These are phyloP conservation scores for Salix purpurea DNA, from an alignment of 345 rosid genomes.

Conservation along the genomic window DNA sequence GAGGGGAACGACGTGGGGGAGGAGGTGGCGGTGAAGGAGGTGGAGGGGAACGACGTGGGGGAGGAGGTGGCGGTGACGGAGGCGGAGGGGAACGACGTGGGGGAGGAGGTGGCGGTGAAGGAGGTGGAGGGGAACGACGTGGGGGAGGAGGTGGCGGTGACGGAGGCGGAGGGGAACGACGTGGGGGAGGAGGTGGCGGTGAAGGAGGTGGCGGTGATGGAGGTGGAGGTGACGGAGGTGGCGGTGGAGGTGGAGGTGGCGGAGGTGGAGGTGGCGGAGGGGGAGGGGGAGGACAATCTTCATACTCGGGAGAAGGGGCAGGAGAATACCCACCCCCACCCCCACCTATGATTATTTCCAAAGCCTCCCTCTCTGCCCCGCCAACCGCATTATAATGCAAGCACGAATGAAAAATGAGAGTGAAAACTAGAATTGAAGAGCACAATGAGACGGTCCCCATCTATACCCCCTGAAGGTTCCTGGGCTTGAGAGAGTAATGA, in stretches of 20 bases:
- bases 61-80: not conserved
- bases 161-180: rapidly evolving
- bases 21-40: not conserved
- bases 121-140: conserved; percentile 6
- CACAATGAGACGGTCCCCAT: conserved; percentile 16
- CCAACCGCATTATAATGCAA: not conserved
- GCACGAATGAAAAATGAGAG: not conserved
- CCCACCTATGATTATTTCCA: conserved; percentile 27
- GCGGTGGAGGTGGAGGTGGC: not conserved
- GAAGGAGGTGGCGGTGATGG: not conserved
- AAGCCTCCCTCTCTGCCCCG: conserved; percentile 11
- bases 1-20: rapidly evolving
- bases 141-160: not conserved
- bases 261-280: not conserved
- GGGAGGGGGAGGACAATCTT: not conserved
- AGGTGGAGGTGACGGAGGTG: not conserved
- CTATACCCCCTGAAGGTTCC: not conserved
- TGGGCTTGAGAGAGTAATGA: not conserved
- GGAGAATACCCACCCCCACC: conserved; percentile 2
- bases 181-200: not conserved
- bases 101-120: not conserved
- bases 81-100: not conserved
- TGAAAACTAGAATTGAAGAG: conserved; percentile 2
- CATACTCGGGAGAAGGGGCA: not conserved
- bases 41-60: not conserved